phyloP scores from a whole-genome alignment of 2,329 filamentous ascomycete genomes.

The Penicillium fuscoglaucum region DNA sequence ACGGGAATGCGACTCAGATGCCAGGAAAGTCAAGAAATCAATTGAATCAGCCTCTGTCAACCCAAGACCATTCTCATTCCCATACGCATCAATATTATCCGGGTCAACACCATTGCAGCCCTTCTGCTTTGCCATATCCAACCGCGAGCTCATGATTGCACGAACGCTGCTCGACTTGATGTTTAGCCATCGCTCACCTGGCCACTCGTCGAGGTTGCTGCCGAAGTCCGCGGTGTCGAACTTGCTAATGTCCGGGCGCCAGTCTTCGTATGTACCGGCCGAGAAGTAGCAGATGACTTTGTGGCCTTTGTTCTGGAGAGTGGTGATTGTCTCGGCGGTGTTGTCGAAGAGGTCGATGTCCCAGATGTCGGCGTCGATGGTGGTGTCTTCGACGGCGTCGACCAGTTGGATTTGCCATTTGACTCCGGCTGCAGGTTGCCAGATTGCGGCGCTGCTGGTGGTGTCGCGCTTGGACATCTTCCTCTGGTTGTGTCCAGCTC shows the following conservation, averaged over 20 bases:
- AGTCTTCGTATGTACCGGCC: constrained; percentile 67
- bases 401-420: constrained; percentile 65
- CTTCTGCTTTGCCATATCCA: constrained; percentile 60
- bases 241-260: constrained; percentile 57
- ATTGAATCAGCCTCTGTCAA: constrained; percentile 60
- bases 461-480: constrained; percentile 3
- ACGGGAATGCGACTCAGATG: constrained; percentile 52
- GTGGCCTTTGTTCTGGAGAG: constrained; percentile 53
- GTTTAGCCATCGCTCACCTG: constrained; percentile 67
- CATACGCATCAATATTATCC: constrained; percentile 69
- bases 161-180: constrained; percentile 59
- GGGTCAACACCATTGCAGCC: constrained; percentile 70
- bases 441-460: constrained; percentile 30
- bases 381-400: constrained; percentile 44
- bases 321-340: constrained; percentile 47
- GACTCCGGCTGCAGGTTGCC: constrained; percentile 55
- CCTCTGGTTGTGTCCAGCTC: neutral
- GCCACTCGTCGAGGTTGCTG: constrained; percentile 62
- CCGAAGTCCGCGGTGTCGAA: constrained; percentile 61
- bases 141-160: constrained; percentile 61
- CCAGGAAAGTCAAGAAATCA: constrained; percentile 61
- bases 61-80: constrained; percentile 65
- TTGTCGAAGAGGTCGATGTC: constrained; percentile 64
- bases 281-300: constrained; percentile 76
- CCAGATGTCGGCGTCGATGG: constrained; percentile 56